Percentiles rank a stretch among this genome's conserved stretches.
Conservation (phyloP, 352 stramenopile species). For the Aphanomyces astaci region DNA sequence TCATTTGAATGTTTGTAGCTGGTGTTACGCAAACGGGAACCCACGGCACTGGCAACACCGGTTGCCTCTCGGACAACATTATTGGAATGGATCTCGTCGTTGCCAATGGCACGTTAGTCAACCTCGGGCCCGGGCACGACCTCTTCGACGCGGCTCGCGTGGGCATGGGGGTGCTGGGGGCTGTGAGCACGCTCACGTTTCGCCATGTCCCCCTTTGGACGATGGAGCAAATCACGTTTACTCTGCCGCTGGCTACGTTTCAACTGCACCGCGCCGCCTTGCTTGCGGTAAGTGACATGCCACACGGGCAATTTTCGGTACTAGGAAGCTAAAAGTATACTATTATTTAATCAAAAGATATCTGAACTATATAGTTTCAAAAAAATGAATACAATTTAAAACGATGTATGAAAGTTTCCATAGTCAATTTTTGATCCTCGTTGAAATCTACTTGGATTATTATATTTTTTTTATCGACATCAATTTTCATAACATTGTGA, state of each 20-base stretch:
- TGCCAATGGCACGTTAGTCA: constrained; percentile 6
- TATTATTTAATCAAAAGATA: no score
- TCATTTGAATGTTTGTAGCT: background rate
- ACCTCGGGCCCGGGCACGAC: background rate
- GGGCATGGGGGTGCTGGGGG: constrained; percentile 13
- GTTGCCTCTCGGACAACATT: background rate
- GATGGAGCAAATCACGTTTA: constrained; percentile 24
- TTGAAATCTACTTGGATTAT: no score
- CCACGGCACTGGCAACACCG: constrained; percentile 17
- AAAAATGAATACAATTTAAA: no score
- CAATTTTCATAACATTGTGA: no score
- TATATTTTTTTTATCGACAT: background rate
- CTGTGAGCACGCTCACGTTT: constrained; percentile 16
- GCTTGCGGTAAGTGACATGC: constrained; percentile 15
- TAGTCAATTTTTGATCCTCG: no score
- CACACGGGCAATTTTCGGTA: no score
- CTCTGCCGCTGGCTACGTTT: background rate
- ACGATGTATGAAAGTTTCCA: no score
- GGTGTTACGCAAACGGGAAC: constrained; percentile 12
- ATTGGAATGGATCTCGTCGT: constrained; percentile 17
- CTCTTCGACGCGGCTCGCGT: constrained; percentile 16
- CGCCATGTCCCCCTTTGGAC: constrained; percentile 16
- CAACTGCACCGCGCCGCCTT: background rate
- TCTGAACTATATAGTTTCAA: no score
- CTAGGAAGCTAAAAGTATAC: no score